Percentiles rank a stretch among this genome's conserved stretches.
phyloP scores from a whole-genome alignment of 306 rosid genomes.

The Dicorynia guianensis region DNA sequence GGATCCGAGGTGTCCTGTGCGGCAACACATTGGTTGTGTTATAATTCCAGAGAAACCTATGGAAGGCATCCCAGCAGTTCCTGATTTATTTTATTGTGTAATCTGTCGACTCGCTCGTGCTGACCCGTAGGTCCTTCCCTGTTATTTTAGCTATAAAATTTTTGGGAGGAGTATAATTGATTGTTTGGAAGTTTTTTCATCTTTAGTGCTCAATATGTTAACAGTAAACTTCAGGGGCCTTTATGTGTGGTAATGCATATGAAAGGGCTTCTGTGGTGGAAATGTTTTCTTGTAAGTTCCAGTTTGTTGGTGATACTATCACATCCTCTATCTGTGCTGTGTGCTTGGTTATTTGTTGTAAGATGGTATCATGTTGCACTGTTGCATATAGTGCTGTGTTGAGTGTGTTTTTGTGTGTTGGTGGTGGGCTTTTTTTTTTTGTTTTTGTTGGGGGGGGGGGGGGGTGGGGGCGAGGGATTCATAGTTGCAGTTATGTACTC shows the following conservation, averaged over 20 bases:
- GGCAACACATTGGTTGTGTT: conserved; percentile 96
- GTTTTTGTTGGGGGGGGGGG: too few species aligned
- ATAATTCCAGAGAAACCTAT: conserved; percentile 85
- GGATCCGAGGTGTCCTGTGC: conserved; percentile 80
- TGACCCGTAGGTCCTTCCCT: conserved; percentile 81
- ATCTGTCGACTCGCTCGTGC: conserved; percentile 93
- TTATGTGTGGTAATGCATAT: not conserved
- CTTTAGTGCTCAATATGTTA: conserved; percentile 10
- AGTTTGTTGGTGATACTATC: not conserved
- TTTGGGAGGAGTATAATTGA: not conserved
- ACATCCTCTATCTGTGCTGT: not conserved
- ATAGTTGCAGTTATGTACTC: conserved; percentile 17
- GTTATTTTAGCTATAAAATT: conserved; percentile 36
- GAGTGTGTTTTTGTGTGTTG: too few species aligned
- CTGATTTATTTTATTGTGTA: conserved; percentile 87
- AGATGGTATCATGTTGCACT: conserved; percentile 23
- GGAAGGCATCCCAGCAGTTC: conserved; percentile 72
- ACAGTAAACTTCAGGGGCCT: not conserved
- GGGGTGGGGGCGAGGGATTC: too few species aligned
- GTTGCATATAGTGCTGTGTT: not conserved
- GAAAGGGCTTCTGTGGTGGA: conserved; percentile 24
- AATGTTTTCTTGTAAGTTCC: conserved; percentile 19
- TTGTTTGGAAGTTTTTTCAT: conserved; percentile 19
- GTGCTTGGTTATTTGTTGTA: conserved; percentile 24
- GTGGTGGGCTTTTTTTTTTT: too few species aligned